phyloP scores from a whole-genome alignment of 805 yeast genomes.

The Candida montana region DNA sequence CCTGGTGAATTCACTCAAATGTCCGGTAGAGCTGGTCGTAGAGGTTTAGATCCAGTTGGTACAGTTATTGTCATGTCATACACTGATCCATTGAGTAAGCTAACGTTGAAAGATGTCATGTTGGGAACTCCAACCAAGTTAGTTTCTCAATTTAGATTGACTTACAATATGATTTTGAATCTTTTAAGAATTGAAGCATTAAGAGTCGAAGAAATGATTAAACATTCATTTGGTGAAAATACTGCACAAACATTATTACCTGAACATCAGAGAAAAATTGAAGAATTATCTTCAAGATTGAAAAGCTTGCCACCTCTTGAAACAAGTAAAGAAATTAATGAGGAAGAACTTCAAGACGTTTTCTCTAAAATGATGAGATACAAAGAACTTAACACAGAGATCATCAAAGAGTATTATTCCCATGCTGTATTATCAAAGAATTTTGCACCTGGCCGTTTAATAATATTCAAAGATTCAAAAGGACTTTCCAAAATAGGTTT shows the following conservation, averaged over 20 bases:
- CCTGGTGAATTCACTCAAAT: conserved; percentile 99
- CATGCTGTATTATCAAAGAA: conserved; percentile 43
- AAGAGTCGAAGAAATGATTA: conserved; percentile 97
- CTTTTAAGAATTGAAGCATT: conserved; percentile 88
- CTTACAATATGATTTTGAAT: conserved; percentile 93
- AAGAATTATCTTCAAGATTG: conserved; percentile 45
- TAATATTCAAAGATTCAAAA: conserved; percentile 49
- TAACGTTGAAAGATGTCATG: conserved; percentile 70
- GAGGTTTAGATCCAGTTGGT: conserved; percentile 91
- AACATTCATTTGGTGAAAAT: conserved; percentile 91
- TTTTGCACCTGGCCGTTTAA: conserved; percentile 49
- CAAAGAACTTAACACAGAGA: conserved; percentile 36
- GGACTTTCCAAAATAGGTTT: conserved; percentile 45
- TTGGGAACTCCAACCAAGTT: conserved; percentile 88
- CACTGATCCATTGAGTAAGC: conserved; percentile 51
- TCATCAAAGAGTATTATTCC: conserved; percentile 43
- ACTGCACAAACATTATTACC: conserved; percentile 80
- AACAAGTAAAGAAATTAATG: conserved; percentile 32
- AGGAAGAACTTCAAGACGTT: conserved; percentile 39
- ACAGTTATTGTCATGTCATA: conserved; percentile 91
- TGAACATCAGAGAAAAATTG: conserved; percentile 69
- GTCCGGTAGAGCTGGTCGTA: conserved; percentile 98
- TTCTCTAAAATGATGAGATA: conserved; percentile 42
- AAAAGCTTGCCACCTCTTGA: conserved; percentile 30
- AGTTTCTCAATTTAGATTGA: conserved; percentile 86